Conservation (phyloP, 1,139 yeast genomes). For the Kodamaea sp. region DNA sequence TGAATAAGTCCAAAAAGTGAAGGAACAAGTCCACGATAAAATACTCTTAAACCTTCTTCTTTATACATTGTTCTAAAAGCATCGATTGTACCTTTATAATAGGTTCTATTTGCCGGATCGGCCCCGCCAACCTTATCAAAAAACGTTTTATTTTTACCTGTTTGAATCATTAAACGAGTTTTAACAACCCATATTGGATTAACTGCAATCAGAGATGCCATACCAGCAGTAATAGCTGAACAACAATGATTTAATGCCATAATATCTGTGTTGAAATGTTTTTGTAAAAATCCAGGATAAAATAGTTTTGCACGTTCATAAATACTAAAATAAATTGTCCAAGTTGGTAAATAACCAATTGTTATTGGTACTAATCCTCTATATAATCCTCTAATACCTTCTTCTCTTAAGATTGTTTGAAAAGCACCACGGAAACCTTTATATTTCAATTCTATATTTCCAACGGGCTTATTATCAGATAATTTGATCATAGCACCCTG, state of each 20-base stretch:
- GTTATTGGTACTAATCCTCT: constrained; percentile 89
- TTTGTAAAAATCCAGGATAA: constrained; percentile 33
- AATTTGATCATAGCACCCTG: constrained; percentile 26
- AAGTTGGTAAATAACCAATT: constrained; percentile 92
- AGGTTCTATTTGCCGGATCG: constrained; percentile 22
- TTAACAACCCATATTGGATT: constrained; percentile 98
- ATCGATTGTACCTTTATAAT: constrained; percentile 76
- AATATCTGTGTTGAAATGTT: constrained; percentile 30
- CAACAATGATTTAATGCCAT: constrained; percentile 63
- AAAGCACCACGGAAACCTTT: constrained; percentile 41
- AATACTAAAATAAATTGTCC: constrained; percentile 93
- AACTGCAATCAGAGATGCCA: constrained; percentile 78
- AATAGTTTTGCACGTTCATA: constrained; percentile 72
- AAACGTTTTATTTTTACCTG: constrained; percentile 44
- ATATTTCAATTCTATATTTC: constrained; percentile 12
- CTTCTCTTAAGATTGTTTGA: constrained; percentile 62
- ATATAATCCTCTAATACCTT: constrained; percentile 80
- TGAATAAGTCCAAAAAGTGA: constrained; percentile 87
- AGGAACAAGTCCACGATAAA: constrained; percentile 87
- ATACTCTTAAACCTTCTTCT: constrained; percentile 78
- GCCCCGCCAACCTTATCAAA: constrained; percentile 23
- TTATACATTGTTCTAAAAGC: constrained; percentile 77
- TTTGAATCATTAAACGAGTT: constrained; percentile 89
- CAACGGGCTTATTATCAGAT: constrained; percentile 5
- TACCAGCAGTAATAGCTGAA: constrained; percentile 88